Base-by-base conservation (phyloP, 768 basidiomycete genomes). In the Leccinum boreale region DNA sequence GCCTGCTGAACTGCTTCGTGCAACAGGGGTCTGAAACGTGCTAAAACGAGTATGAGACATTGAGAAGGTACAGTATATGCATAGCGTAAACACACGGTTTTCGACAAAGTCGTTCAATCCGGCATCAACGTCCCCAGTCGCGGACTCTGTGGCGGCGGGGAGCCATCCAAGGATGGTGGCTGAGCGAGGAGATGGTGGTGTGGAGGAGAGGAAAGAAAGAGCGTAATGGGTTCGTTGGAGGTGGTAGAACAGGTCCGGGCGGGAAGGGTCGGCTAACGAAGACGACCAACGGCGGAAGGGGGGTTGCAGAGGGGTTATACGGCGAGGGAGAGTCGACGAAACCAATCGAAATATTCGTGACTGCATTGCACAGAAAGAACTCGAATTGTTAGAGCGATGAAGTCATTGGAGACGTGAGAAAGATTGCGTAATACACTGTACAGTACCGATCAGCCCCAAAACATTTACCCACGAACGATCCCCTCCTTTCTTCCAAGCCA, bases 181-280 rank as follows among this genome's bases (percentile, higher is more conserved):
- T 8, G 86, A 85, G 21, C 79, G 75, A 3, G 74, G 61, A 1
- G 68, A 67, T 2, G 76, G 68, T 0, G 85, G 85, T 9, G 78
- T 73, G 19, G 71, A 61, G 1, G 78, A 55, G 8, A 87, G 74
- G 57, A 90, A 89, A 1, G 88, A 89, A 2, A 92, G 64, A 0
- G 87, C 88, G 65, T 83, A 90, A 3, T 2, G 81, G 46, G 26
- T 65, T 9, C 58, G 59, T 2, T 81, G 84, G 42, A 84, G 73
- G 67, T 91, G 89, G 73, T 90, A 91, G 66, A 82, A 90, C 2
- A 92, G 70, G 67, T 84, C 86, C 17, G 85, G 79, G 12, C 88
- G 80, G 52, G 77, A 74, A 1, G 87, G 82, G 67, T 90, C 89
- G 8, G 79, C 58, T 51, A 72, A 66, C 28, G 70, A 48, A 23